Evolutionary conservation across 2,329 filamentous ascomycete genomes (phyloP), one percentile per base, ranked within the genome.

Genomic region (Aspergillus ruber): DNA sequence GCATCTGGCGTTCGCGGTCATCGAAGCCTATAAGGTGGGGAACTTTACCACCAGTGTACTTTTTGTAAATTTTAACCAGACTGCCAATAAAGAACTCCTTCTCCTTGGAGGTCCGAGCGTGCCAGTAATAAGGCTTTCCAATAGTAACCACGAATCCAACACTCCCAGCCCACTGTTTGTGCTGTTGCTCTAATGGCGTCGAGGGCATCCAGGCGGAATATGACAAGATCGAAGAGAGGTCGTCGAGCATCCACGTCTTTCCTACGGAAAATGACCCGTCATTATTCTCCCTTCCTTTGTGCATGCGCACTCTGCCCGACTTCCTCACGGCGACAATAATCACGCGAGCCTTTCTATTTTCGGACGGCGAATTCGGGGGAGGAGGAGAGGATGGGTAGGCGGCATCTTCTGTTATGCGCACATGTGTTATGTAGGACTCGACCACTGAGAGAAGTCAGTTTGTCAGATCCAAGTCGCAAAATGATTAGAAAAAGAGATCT

Each of bases 41-140:
- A 27, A 82, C 71, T 60, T 84, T 86, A 10, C 91, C 91, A 23
- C 88, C 87, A 1, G 93, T 97, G 65, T 97, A 98, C 70, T 97
- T 98, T 59, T 84, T 84, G 67, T 88, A 98, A 56, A 98, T 96
- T 70, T 97, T 98, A 63, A 97, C 83, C 57, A 97, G 72, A 68
- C 90, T 96, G 29, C 88, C 90, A 61, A 98, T 93, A 69, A 98
- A 98, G 72, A 97, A 97, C 65, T 95, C 91, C 76, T 96, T 97
- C 71, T 98, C 93, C 73, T 96, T 96, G 45, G 88, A 80, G 1
- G 88, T 93, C 55, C 89, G 84, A 29, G 93, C 90, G 68, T 95
- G 83, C 93, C 93, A 98, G 68, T 93, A 98, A 70, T 98, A 98
- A 0, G 90, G 87, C 68, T 98, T 98, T 21, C 86, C 85, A 23